Evolutionary conservation across 2,329 filamentous ascomycete genomes (phyloP).

Genomic region (Beauveria sp.): DNA sequence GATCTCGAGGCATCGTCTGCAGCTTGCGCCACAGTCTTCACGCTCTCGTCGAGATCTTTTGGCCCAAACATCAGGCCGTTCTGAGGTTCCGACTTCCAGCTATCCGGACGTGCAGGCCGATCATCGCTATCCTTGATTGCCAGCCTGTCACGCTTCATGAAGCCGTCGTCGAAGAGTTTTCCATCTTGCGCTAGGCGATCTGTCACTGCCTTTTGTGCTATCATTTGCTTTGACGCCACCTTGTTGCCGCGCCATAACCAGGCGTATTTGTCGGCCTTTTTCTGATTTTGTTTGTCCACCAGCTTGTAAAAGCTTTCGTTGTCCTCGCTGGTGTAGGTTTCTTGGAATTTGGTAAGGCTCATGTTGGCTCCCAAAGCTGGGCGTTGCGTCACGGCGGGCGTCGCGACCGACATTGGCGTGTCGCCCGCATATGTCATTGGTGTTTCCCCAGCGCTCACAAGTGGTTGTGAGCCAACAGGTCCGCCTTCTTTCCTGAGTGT

Average conservation of each 20-base stretch:
- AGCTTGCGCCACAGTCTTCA: conserved; percentile 57
- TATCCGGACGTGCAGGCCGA: conserved; percentile 68
- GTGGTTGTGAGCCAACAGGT: conserved; percentile 18
- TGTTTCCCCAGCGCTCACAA: conserved; percentile 40
- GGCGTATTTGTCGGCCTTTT: conserved; percentile 73
- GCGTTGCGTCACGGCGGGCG: conserved; percentile 29
- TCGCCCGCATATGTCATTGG: conserved; percentile 62
- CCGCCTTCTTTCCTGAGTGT: conserved; percentile 54
- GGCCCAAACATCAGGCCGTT: conserved; percentile 86
- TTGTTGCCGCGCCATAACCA: conserved; percentile 90
- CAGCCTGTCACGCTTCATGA: conserved; percentile 44
- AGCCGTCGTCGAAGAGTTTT: conserved; percentile 49
- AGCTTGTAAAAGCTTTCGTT: conserved; percentile 95
- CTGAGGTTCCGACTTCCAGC: conserved; percentile 65
- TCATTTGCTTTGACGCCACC: conserved; percentile 70
- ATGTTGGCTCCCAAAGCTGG: conserved; percentile 64
- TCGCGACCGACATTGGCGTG: conserved; percentile 58
- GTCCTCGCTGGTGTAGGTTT: conserved; percentile 93
- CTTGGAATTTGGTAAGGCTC: conserved; percentile 78
- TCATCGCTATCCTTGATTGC: conserved; percentile 61
- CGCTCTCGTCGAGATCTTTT: conserved; percentile 52
- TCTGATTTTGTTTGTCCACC: conserved; percentile 83
- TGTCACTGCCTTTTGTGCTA: conserved; percentile 57
- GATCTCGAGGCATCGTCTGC: conserved; percentile 65
- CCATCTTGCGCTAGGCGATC: conserved; percentile 40